These are phyloP conservation scores for Carpinus fangiana DNA, from an alignment of 306 rosid species.

Conservation along the genomic window DNA sequence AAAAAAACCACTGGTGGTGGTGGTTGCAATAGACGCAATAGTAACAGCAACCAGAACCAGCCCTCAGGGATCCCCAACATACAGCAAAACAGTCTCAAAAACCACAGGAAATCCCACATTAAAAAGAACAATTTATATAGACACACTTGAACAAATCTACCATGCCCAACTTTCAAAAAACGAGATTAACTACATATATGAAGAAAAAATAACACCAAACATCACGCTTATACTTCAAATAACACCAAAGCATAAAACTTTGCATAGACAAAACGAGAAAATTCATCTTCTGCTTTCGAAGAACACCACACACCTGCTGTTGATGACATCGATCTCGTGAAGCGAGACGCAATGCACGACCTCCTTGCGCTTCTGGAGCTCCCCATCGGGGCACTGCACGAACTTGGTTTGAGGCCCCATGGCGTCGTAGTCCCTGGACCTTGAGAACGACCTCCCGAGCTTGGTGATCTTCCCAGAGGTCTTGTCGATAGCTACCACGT, in stretches of 20 bases:
- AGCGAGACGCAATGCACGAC: constrained; percentile 96
- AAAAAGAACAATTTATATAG: background rate
- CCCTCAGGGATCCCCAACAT: background rate
- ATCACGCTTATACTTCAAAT: background rate
- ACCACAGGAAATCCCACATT: background rate
- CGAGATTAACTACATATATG: too few species aligned
- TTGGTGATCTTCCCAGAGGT: constrained; percentile 92
- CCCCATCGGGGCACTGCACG: constrained; percentile 97
- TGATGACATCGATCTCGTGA: constrained; percentile 97
- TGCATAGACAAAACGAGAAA: background rate
- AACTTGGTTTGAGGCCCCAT: constrained; percentile 90
- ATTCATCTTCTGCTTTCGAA: background rate
- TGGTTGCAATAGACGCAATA: background rate
- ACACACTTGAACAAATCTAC: background rate
- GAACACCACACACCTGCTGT: constrained; percentile 68
- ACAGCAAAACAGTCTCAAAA: background rate
- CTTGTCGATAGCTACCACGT: constrained; percentile 66
- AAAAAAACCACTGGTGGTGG: background rate
- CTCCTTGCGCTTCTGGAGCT: constrained; percentile 98
- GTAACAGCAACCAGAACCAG: background rate
- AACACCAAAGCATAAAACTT: background rate
- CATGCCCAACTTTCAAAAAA: background rate
- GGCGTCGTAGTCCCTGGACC: constrained; percentile 96
- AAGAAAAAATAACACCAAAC: background rate
- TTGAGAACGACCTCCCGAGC: constrained; percentile 87